Base-by-base conservation (phyloP, 75 land plant species). In the Pinus taeda region DNA sequence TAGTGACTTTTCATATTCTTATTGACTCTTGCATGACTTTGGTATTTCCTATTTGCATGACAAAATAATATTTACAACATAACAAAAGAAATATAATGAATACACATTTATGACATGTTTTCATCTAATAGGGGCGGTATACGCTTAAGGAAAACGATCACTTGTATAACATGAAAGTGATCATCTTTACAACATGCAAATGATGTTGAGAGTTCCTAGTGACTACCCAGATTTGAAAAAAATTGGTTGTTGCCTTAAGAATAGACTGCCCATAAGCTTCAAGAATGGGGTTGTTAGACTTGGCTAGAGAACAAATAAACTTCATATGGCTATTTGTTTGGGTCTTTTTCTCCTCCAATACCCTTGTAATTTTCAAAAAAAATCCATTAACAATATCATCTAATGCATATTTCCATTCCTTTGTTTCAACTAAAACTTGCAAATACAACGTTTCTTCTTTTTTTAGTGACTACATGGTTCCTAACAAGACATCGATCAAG, bases 391-490 rank as follows among this genome's bases (percentile, higher is more conserved):
- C 91, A 73, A 83, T 83, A 24, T 88, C 93, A 82, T 79, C 64
- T 0, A 87, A 78, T 65, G 92, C 97, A 80, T 82, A 86, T 57
- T 88, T 78, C 99, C 99, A 96, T 26, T 85, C 90, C 69, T 89
- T 93, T 6, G 86, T 86, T 33, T 94, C 97, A 12, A 94, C 97
- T 65, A 94, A 85, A 12, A 95, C 93, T 76, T 90, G 92, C 64
- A 96, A 78, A 75, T 97, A 96, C 4, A 94, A 77, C 12, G 99
- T 97, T 57, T 95, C 91, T 4, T 92, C 98, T 57, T 88, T 84
- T 18, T 89, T 86, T 18, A 85, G 73, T 57, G 91, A 80, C 57
- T 96, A 90, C 74, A 80, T 76, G 56, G 84, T 80, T n/a, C 88
- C 90, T 75, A 87, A 67, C 18, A 96, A 75, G 22, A 75, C 71